Base-by-base conservation (phyloP, 495 filamentous ascomycete genomes). In the Parathielavia appendiculata region DNA sequence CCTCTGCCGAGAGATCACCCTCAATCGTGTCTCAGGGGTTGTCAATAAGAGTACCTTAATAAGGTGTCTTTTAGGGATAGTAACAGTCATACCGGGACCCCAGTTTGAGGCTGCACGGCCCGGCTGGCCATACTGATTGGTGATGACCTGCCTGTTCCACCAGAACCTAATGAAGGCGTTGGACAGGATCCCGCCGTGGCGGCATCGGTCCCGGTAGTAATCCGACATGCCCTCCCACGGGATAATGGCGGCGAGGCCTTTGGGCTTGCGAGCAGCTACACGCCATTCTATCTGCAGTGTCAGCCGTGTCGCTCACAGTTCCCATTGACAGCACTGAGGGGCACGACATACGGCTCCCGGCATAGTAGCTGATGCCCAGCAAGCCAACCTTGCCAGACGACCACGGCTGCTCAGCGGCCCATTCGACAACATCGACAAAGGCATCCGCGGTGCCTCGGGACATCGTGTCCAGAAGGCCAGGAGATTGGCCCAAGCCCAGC, bases 181-280 rank as follows among this genome's bases (percentile, higher is more conserved):
- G 0, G 80, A 83, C 30, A 85, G 67, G 43, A 89, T 86, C 1
- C 85, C 86, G 4, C 86, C 86, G 56, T 87, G 85, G 5, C 82
- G 73, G 65, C 79, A 84, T 3, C 80, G 72, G 56, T 86, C 83
- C 0, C 83, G 77, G 63, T 86, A 87, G 55, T 83, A 85, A 57
- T 87, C 83, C 0, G 78, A 81, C 81, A 86, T 84, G n/a, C 84
- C 84, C 63, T 87, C 84, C 84, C 84, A 87, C 0, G 84, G 83
- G 12, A 86, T 74, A 13, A 86, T 86, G 41, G 76, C 78, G 0
- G 79, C 68, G 20, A 87, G 60, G 5, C 83, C 83, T 66, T 80
- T 81, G 0, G 84, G 84, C 38, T 76, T 70, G 8, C 82, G 73
- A 12, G 84, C 83, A 0, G 82, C 82, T 0, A 86, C 83, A 0